These are phyloP conservation scores for Oryza officinalis DNA, from an alignment of 176 grass and related monocot genomes.

Conservation along the genomic window DNA sequence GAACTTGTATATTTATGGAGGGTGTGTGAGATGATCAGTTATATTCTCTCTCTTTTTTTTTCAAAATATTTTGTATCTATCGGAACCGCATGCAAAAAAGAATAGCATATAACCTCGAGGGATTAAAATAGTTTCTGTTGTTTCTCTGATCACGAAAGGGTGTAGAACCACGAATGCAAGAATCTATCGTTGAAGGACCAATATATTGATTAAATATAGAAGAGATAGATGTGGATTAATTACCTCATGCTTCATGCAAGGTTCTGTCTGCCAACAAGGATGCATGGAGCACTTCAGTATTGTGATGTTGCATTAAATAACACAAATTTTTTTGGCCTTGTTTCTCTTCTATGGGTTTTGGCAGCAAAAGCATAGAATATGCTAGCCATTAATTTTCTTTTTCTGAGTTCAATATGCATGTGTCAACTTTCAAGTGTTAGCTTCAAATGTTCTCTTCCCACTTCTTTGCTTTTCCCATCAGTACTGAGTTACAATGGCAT, in stretches of 20 bases:
- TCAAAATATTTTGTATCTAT: not conserved
- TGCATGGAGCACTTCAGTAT: conserved; percentile 27
- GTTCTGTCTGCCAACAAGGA: conserved; percentile 47
- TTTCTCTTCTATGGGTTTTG: conserved; percentile 14
- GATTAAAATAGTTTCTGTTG: not conserved
- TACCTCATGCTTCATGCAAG: conserved; percentile 12
- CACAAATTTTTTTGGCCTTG: conserved; percentile 13
- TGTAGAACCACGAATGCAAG: conserved; percentile 33
- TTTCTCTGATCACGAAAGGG: not conserved
- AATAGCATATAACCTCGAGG: not conserved
- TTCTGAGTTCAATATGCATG: conserved; percentile 35
- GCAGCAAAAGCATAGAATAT: conserved; percentile 58
- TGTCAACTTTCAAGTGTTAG: conserved; percentile 39
- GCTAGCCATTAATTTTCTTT: conserved; percentile 24
- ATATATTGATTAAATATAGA: conserved; percentile 1
- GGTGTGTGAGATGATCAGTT: not conserved
- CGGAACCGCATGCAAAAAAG: not conserved
- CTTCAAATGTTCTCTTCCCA: conserved; percentile 45
- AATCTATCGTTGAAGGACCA: conserved; percentile 24
- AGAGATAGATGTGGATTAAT: not conserved
- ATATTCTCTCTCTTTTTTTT: not conserved
- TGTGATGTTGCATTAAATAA: conserved; percentile 20
- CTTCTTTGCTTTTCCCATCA: conserved; percentile 27
- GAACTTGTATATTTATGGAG: no score
- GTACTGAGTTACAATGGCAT: conserved; percentile 1